Base-by-base conservation (phyloP, 768 basidiomycete species). In the Lactifluus pinguis region DNA sequence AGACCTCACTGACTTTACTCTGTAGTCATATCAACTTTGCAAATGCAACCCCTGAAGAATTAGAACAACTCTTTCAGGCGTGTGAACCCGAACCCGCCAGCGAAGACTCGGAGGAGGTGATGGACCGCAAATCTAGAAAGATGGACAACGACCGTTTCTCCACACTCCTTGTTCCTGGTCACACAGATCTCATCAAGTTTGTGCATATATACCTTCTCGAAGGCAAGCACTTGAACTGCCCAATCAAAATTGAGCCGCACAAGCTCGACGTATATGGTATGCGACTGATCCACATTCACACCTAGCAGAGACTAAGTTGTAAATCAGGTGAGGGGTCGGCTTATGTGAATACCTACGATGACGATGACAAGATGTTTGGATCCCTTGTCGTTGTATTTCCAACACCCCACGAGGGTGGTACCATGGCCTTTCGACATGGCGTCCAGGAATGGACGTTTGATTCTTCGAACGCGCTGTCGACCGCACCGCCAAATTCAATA, bases 261-360 rank as follows among this genome's bases (percentile, higher is more conserved):
- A 79, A 81, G 61, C 67, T 80, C 54, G 77, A 79, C 49, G 73
- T 80, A 1, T 79, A 80, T 53, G 73, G 79, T 78, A 57, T 30
- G 38, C 17, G 21, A 8, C 67, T 65, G 14, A 19, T 29, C 17
- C 10, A 6, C 17, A 13, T 41, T 49, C 25, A 25, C 25, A 44
- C 14, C 25, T 25, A 25, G 25, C 25, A 25, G 32, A 48, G 1
- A 19, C n/a, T 21, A 53, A 48, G 7, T 30, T 10, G 1, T 2
- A 11, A 1, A 14, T 1, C 53, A 79, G 78, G 72, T 1, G 65
- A 73, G 49, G 79, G 71, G 11, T 74, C 74, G 63, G 44, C 76
- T 0, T 80, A 81, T 62, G 72, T 76, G 44, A 81, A 81, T 59
- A 80, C 80, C n/a, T n/a, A n/a, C n/a, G n/a, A n/a, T n/a, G n/a